Evolutionary conservation across 176 grass and related monocot genomes (phyloP).

Genomic region (Thalia dealbata): DNA sequence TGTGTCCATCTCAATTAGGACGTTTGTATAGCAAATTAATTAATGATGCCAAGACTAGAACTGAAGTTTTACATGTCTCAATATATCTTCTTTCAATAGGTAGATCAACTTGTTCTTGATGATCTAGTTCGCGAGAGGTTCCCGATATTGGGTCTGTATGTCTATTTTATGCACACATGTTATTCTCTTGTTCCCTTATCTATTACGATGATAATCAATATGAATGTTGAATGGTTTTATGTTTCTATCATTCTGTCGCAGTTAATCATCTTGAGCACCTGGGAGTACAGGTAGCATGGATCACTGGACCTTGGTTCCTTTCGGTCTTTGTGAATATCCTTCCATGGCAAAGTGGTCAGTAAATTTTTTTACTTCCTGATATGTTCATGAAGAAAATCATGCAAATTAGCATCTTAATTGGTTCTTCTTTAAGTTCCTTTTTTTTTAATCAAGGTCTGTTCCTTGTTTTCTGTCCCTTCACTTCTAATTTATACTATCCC

Average conservation of each 20-base stretch:
- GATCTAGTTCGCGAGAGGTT: constrained; percentile 85
- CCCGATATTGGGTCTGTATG: constrained; percentile 81
- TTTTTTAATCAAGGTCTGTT: not conserved
- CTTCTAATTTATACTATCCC: not conserved
- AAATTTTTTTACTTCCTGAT: constrained; percentile 36
- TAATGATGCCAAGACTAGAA: not conserved
- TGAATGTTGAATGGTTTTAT: constrained; percentile 6
- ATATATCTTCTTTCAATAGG: constrained; percentile 34
- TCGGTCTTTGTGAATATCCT: constrained; percentile 96
- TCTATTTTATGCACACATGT: constrained; percentile 4
- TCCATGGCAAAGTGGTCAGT: constrained; percentile 99
- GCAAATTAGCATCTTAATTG: not conserved
- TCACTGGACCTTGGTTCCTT: constrained; percentile 98
- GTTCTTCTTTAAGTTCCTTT: not conserved
- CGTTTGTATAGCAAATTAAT: not conserved
- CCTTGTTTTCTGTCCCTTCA: not conserved
- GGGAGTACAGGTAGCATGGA: constrained; percentile 93
- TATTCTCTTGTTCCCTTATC: not conserved
- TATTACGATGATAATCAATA: not conserved
- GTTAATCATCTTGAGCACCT: constrained; percentile 78
- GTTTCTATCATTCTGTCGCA: constrained; percentile 31
- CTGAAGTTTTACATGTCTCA: constrained; percentile 8
- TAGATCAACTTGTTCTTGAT: constrained; percentile 94
- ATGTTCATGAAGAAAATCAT: constrained; percentile 15
- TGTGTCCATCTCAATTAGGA: constrained; percentile 11